Base-by-base conservation (phyloP, 1,139 yeast genomes). In the Spathaspora sp. region DNA sequence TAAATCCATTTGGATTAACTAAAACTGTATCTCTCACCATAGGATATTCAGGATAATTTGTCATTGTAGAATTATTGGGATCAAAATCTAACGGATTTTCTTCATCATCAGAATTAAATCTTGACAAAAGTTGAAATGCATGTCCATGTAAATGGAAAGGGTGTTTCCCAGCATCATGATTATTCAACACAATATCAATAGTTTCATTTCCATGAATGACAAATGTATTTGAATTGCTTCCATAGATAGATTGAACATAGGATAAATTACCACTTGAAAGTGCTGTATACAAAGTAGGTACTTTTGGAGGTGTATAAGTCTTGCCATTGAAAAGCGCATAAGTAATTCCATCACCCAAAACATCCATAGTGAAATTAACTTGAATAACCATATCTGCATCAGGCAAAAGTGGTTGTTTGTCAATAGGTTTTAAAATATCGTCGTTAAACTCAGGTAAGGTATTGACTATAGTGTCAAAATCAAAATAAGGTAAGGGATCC, bases 111-210 rank as follows among this genome's bases (percentile, higher is more conserved):
- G 58, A 64, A 41, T 57, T 64, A 27, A 65, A 65, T 56, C 78
- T 61, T 17, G 70, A 66, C 40, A 85, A 68, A 13, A 71, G 56
- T 65, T 87, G 95, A 80, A 86, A 87, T 37, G 61, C 75, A 61
- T 86, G 95, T 2, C 95, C 95, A 67, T 87, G 95, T 59, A 87
- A 72, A 69, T 87, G 95, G 84, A 87, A 87, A n/a, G 95, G 95
- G 70, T 87, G 95, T 56, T 76, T 82, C 56, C 95, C 95, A 6
- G 86, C 78, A 63, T 87, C 95, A 55, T 67, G 67, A 62, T 85
- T 86, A 70, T 86, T 86, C 41, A 87, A 58, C 11, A 84, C 82
- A 52, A 87, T 76, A 55, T 87, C 89, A 17, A 86, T 70, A 55
- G 76, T 70, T 59, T 83, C 90, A 58, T 82, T 84, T 56, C 84